Percentiles rank a stretch among this genome's conserved stretches.
Evolutionary conservation across 257 asterid genomes (phyloP).

Genomic region (Scutellaria barbata): DNA sequence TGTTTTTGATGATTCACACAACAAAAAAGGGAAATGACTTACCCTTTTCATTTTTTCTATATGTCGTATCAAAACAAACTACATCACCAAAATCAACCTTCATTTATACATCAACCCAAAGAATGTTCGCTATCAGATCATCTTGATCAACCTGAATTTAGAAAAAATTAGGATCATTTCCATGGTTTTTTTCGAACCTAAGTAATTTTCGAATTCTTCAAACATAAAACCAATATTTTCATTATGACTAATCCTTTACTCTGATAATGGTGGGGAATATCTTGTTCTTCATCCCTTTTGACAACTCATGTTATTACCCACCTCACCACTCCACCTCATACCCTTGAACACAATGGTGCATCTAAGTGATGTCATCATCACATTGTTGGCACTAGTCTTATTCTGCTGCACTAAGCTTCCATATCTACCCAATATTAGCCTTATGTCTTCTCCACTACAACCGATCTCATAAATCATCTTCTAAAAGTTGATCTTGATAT

Average conservation of each 20-base stretch:
- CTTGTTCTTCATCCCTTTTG: no score
- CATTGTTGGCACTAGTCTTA: no score
- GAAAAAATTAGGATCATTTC: background rate
- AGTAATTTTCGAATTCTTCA: background rate
- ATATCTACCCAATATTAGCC: no score
- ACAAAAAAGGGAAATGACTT: conserved; percentile 4
- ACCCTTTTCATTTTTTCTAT: conserved; percentile 5
- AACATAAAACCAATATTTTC: no score
- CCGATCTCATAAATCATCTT: no score
- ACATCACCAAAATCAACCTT: conserved; percentile 11
- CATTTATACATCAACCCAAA: no score
- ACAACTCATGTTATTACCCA: no score
- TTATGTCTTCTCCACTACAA: background rate
- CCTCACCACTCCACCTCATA: background rate
- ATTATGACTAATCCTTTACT: no score
- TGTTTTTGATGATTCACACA: background rate
- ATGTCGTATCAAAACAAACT: conserved; percentile 11
- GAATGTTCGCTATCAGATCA: no score
- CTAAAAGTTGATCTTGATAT: no score
- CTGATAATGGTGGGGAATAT: no score
- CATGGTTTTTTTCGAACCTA: background rate
- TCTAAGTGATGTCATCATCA: background rate
- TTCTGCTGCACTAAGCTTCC: no score
- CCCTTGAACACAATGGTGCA: background rate
- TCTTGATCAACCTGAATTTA: background rate